Evolutionary conservation across 305 asterid genomes (phyloP).

Genomic region (Fraxinus nigra): DNA sequence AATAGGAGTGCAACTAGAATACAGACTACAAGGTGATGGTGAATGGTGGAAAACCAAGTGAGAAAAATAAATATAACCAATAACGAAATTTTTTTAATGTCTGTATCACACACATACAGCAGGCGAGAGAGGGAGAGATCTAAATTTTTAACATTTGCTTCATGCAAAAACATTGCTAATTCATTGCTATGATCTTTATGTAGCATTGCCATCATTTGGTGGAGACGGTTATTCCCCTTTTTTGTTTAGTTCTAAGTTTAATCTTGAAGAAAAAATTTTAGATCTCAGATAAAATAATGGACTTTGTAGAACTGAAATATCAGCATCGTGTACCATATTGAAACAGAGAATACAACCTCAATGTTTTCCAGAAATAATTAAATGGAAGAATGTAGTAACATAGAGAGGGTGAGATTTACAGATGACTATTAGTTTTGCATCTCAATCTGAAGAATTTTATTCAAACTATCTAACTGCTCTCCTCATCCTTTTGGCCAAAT

Average conservation of each 20-base stretch:
- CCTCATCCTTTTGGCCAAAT: neutral
- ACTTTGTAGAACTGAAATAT: neutral
- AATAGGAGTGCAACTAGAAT: neutral
- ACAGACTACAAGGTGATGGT: conserved; percentile 9
- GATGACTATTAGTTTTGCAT: neutral
- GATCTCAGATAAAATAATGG: neutral
- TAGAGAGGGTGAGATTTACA: neutral
- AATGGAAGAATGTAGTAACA: neutral
- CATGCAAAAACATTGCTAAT: neutral
- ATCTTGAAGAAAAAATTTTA: neutral
- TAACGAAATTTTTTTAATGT: neutral
- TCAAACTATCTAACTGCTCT: neutral
- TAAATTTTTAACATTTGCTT: neutral
- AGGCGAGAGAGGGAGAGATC: neutral
- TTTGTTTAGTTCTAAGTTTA: neutral
- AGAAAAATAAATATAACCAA: neutral
- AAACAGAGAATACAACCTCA: neutral
- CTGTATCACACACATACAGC: neutral
- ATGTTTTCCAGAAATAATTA: neutral
- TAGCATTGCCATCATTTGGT: neutral
- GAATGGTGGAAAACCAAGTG: neutral
- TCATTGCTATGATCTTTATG: neutral
- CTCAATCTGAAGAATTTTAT: neutral
- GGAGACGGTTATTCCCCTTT: neutral
- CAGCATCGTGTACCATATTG: neutral